phyloP scores from a whole-genome alignment of 1,284 basidiomycete species.

The Trichosporon sp. region DNA sequence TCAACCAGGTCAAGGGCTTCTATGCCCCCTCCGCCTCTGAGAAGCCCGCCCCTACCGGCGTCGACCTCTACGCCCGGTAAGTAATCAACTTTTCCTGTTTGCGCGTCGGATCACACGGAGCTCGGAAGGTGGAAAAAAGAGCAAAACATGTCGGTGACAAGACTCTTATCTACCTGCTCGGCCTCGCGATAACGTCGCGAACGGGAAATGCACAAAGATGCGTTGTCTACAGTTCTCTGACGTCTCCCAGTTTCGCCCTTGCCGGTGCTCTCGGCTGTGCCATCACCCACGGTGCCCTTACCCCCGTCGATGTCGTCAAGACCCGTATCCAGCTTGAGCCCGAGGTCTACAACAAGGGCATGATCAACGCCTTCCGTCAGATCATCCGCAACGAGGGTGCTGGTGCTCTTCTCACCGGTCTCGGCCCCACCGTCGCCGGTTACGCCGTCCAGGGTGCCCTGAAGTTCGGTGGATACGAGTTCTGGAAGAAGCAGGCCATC shows the following conservation, averaged over 20 bases:
- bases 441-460: constrained; percentile 95
- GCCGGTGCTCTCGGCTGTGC: constrained; percentile 90
- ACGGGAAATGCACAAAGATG: not conserved
- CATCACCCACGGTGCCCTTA: constrained; percentile 87
- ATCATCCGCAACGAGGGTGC: constrained; percentile 77
- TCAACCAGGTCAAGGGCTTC: constrained; percentile 45
- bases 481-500: constrained; percentile 89
- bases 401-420: constrained; percentile 84
- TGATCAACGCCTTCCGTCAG: constrained; percentile 64
- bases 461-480: constrained; percentile 91
- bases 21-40: constrained; percentile 48
- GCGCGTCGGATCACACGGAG: not conserved
- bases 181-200: not conserved
- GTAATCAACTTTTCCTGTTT: constrained; percentile 10
- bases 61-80: constrained; percentile 51
- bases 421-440: constrained; percentile 84
- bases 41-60: constrained; percentile 44
- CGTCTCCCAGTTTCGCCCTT: constrained; percentile 52
- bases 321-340: constrained; percentile 91
- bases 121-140: not conserved
- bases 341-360: constrained; percentile 58
- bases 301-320: constrained; percentile 90
- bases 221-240: not conserved
- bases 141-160: not conserved
- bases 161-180: not conserved